Conservation (phyloP, 2,329 filamentous ascomycete genomes). For the Penicillium sumatraense region DNA sequence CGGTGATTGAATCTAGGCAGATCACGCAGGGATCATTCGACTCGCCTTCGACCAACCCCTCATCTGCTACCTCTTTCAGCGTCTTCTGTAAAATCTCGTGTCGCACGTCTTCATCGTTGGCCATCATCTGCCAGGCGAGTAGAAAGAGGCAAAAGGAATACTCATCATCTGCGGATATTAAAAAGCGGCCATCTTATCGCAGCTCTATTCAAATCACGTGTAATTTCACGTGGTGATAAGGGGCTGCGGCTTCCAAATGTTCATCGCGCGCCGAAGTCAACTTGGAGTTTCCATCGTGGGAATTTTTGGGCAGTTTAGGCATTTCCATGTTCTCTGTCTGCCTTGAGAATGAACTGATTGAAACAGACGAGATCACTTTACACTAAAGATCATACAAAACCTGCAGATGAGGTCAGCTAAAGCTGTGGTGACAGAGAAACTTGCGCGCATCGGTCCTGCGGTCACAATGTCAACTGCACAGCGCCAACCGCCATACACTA, state of each 20-base stretch:
- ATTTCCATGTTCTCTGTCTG: neutral
- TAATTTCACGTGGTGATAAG: constrained; percentile 8
- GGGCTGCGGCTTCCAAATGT: constrained; percentile 3
- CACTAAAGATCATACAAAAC: neutral
- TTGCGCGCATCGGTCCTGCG: constrained; percentile 22
- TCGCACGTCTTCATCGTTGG: constrained; percentile 46
- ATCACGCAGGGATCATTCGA: constrained; percentile 72
- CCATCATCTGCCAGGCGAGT: constrained; percentile 31
- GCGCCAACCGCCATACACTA: constrained; percentile 53
- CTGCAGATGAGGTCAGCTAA: constrained; percentile 39
- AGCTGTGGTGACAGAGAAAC: constrained; percentile 38
- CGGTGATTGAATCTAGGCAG: constrained; percentile 77
- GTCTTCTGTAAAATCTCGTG: constrained; percentile 51
- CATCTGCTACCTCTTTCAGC: constrained; percentile 48
- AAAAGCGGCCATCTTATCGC: constrained; percentile 1
- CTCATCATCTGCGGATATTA: neutral
- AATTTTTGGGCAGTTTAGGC: neutral
- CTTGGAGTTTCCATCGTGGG: no score
- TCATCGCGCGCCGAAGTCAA: no score
- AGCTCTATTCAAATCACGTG: constrained; percentile 11
- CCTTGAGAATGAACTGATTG: constrained; percentile 13
- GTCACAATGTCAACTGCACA: constrained; percentile 31
- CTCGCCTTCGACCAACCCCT: constrained; percentile 36
- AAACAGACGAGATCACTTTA: neutral
- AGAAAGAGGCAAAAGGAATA: neutral